These are phyloP conservation scores for Naganishia cerealis DNA, from an alignment of 1,284 basidiomycete genomes.

Conservation along the genomic window DNA sequence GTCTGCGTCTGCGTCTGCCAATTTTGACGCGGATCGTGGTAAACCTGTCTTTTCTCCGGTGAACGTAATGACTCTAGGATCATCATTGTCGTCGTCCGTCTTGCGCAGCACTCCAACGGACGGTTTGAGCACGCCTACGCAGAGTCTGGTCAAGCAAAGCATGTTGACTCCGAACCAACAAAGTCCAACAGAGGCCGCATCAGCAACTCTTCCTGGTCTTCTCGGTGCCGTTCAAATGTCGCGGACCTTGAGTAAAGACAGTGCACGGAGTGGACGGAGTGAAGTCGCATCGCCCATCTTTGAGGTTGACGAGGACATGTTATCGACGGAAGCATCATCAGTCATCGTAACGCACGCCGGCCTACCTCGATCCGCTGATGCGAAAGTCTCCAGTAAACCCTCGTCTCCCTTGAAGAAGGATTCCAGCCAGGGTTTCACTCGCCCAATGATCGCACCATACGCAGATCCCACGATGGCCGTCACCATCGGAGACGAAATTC, in stretches of 20 bases:
- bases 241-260: slow-evolving; percentile 15
- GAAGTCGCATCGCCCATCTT: slow-evolving; percentile 19
- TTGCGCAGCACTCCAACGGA: slow-evolving; percentile 16
- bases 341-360: background rate
- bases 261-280: slow-evolving; percentile 2
- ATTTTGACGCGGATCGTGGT: slow-evolving; percentile 18
- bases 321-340: background rate
- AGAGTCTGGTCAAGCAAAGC: slow-evolving; percentile 17
- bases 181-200: background rate
- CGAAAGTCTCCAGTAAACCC: background rate
- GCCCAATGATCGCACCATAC: slow-evolving; percentile 5
- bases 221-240: background rate
- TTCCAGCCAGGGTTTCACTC: slow-evolving; percentile 1
- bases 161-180: slow-evolving; percentile 1
- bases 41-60: slow-evolving; percentile 15
- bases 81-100: slow-evolving; percentile 4
- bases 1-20: slow-evolving; percentile 16
- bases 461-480: slow-evolving; percentile 15
- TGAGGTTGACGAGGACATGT: slow-evolving; percentile 17
- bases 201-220: background rate
- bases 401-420: slow-evolving; percentile 6
- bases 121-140: slow-evolving; percentile 11
- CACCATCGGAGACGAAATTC: slow-evolving; percentile 20
- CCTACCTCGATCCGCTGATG: background rate
- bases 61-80: slow-evolving; percentile 10